Evolutionary conservation across 2,329 filamentous ascomycete genomes (phyloP).

Genomic region (Claviceps fusiformis): DNA sequence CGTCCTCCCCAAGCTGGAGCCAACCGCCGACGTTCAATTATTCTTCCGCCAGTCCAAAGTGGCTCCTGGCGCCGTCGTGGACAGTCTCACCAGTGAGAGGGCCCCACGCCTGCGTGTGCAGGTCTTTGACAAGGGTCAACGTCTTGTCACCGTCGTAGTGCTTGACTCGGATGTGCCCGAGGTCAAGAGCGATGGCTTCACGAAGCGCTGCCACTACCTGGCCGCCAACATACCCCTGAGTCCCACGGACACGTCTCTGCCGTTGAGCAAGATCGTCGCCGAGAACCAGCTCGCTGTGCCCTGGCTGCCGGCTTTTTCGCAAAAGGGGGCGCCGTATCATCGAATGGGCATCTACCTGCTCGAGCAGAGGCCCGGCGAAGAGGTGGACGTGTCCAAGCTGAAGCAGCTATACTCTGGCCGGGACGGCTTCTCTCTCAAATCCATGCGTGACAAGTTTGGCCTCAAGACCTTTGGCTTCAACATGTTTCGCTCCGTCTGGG

Average conservation of each 20-base stretch:
- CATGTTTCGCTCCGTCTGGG: constrained; percentile 82
- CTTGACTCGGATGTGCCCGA: constrained; percentile 86
- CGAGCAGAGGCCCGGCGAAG: constrained; percentile 54
- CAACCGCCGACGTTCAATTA: constrained; percentile 66
- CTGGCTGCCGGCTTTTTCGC: constrained; percentile 75
- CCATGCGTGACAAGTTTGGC: constrained; percentile 55
- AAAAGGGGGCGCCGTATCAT: constrained; percentile 87
- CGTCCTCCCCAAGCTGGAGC: constrained; percentile 66
- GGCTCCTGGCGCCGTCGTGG: constrained; percentile 64
- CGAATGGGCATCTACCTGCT: constrained; percentile 73
- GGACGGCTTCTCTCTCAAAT: constrained; percentile 61
- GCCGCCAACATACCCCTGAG: constrained; percentile 49
- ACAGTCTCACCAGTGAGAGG: constrained; percentile 58
- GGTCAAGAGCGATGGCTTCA: constrained; percentile 59
- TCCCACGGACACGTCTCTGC: constrained; percentile 43
- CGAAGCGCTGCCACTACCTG: constrained; percentile 74
- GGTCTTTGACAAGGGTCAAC: constrained; percentile 67
- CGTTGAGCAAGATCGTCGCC: constrained; percentile 47
- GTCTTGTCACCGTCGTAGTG: constrained; percentile 72
- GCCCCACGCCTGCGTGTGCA: constrained; percentile 70
- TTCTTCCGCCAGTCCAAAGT: constrained; percentile 61
- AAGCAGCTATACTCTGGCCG: constrained; percentile 38
- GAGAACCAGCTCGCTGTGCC: constrained; percentile 57
- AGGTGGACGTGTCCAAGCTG: constrained; percentile 44
- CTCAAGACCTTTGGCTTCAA: constrained; percentile 67